Evolutionary conservation across 169 alveolate genomes (phyloP).

Genomic region (Cryptosporidium meleagridis): DNA sequence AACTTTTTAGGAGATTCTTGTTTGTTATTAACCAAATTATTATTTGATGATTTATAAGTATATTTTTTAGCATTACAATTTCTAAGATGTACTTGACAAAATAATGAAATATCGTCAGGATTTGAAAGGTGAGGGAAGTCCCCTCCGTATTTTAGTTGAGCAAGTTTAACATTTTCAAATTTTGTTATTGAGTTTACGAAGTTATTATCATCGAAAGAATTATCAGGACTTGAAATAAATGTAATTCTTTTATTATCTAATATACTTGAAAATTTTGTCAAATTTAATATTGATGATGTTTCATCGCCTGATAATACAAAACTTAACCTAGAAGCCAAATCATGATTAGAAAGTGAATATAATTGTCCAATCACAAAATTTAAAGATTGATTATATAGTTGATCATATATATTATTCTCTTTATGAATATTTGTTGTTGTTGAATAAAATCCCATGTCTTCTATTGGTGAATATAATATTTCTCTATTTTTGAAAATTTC

Average conservation of each 20-base stretch:
- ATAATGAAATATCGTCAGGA: constrained; percentile 47
- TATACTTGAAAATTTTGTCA: neutral
- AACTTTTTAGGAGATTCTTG: neutral
- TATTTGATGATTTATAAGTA: no score
- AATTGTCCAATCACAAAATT: constrained; percentile 37
- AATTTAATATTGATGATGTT: neutral
- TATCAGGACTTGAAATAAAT: constrained; percentile 28
- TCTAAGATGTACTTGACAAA: constrained; percentile 63
- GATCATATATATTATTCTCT: neutral
- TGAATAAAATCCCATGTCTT: constrained; percentile 21
- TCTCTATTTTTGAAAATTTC: constrained; percentile 39
- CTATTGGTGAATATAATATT: constrained; percentile 7
- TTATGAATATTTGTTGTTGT: neutral
- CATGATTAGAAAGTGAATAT: constrained; percentile 6
- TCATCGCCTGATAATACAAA: constrained; percentile 39
- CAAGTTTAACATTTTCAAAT: constrained; percentile 37
- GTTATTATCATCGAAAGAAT: constrained; percentile 43
- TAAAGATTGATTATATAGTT: constrained; percentile 14
- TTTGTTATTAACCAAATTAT: neutral
- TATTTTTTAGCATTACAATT: constrained; percentile 52
- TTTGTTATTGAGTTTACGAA: constrained; percentile 1
- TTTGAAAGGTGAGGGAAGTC: constrained; percentile 72
- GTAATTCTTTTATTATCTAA: constrained; percentile 31
- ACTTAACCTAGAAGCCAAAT: constrained; percentile 43
- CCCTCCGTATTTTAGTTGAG: constrained; percentile 67